These are phyloP conservation scores for Penicillium glabrum DNA, from an alignment of 2,329 filamentous ascomycete genomes.

Conservation along the genomic window DNA sequence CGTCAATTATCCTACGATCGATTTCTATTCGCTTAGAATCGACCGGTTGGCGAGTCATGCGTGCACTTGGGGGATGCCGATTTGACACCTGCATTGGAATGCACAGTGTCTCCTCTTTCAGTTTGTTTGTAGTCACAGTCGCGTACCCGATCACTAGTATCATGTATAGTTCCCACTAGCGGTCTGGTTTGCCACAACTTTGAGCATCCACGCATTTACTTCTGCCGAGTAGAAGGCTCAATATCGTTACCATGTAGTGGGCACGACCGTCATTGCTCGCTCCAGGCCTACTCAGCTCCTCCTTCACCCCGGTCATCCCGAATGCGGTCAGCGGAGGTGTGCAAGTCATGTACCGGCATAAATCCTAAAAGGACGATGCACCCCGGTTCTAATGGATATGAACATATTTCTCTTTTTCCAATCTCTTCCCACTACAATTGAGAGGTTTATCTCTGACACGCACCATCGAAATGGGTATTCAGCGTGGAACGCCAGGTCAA, in stretches of 20 bases:
- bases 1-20: neutral
- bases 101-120: neutral
- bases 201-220: neutral
- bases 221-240: too few species aligned
- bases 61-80: neutral
- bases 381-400: neutral
- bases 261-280: neutral
- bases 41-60: neutral
- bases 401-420: neutral
- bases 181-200: neutral
- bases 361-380: neutral
- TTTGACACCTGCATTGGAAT: neutral
- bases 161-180: neutral
- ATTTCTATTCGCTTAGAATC: neutral
- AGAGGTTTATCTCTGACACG: neutral
- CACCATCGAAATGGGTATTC: conserved; percentile 17
- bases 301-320: conserved; percentile 7
- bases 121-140: neutral
- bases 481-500: conserved; percentile 10
- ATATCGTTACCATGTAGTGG: neutral
- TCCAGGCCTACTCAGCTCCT: neutral
- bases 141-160: neutral
- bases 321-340: conserved; percentile 12
- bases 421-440: neutral
- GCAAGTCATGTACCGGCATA: neutral